Conservation (phyloP, 1,284 basidiomycete genomes). For the Austropuccinia psidii region DNA sequence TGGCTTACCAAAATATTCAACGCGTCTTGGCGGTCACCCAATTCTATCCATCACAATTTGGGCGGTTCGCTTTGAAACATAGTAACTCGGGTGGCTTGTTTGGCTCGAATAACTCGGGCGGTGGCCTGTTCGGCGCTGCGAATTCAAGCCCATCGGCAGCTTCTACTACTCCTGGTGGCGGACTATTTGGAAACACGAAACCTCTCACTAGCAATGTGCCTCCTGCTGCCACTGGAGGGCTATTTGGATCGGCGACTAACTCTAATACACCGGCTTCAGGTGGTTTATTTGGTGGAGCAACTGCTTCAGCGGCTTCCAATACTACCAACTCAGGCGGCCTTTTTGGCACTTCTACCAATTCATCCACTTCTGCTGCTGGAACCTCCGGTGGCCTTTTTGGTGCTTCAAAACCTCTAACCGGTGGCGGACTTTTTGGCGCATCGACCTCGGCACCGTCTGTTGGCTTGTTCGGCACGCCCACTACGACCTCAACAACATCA, state of each 20-base stretch:
- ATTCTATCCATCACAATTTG: no score
- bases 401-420: slow-evolving; percentile 40
- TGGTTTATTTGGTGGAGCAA: slow-evolving; percentile 47
- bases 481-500: background rate
- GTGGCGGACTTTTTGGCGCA: slow-evolving; percentile 6
- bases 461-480: slow-evolving; percentile 16
- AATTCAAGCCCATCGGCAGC: background rate
- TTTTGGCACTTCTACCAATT: background rate
- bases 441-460: background rate
- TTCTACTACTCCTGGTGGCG: no score
- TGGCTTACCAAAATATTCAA: no score
- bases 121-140: background rate
- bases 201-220: no score
- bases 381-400: slow-evolving; percentile 18
- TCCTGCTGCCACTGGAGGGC: background rate
- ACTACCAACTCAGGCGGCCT: slow-evolving; percentile 34
- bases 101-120: background rate
- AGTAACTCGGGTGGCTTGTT: background rate
- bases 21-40: no score
- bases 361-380: slow-evolving; percentile 38
- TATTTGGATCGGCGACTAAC: background rate
- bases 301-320: slow-evolving; percentile 34
- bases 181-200: no score
- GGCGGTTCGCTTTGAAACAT: no score
- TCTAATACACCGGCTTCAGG: background rate